Evolutionary conservation across 768 basidiomycete species (phyloP).

Genomic region (Gautieria morchelliformis): DNA sequence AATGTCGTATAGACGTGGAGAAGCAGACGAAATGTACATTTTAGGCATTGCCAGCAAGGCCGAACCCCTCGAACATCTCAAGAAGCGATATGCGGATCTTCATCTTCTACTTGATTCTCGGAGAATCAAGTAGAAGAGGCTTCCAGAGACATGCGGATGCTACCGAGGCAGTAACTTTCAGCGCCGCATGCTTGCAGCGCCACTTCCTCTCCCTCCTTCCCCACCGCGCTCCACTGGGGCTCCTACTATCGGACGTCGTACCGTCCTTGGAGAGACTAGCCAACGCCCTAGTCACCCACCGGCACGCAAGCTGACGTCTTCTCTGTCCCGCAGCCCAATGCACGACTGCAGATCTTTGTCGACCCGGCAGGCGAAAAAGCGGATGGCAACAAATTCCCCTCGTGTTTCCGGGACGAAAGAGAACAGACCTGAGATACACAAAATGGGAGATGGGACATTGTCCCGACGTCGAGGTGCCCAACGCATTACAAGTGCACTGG

Average conservation of each 20-base stretch:
- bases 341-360: constrained; percentile 60
- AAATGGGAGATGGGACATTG: constrained; percentile 51
- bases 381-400: constrained; percentile 46
- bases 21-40: constrained; percentile 57
- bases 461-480: constrained; percentile 51
- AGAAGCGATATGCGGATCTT: constrained; percentile 33
- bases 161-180: no score
- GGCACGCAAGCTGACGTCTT: background rate
- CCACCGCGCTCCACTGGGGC: constrained; percentile 22
- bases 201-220: constrained; percentile 18
- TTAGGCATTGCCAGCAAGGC: constrained; percentile 30
- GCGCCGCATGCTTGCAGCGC: constrained; percentile 24
- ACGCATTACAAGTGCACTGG: constrained; percentile 39
- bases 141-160: no score
- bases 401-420: constrained; percentile 74
- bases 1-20: constrained; percentile 25
- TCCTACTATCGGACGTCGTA: constrained; percentile 20
- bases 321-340: constrained; percentile 34
- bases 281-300: constrained; percentile 21
- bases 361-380: constrained; percentile 50
- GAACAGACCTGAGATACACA: constrained; percentile 61
- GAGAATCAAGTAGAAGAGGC: no score
- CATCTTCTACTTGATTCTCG: no score
- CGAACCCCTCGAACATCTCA: constrained; percentile 31
- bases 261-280: constrained; percentile 36